Evolutionary conservation across 169 alveolate genomes (phyloP).

Genomic region (Plasmodium yoelii): DNA sequence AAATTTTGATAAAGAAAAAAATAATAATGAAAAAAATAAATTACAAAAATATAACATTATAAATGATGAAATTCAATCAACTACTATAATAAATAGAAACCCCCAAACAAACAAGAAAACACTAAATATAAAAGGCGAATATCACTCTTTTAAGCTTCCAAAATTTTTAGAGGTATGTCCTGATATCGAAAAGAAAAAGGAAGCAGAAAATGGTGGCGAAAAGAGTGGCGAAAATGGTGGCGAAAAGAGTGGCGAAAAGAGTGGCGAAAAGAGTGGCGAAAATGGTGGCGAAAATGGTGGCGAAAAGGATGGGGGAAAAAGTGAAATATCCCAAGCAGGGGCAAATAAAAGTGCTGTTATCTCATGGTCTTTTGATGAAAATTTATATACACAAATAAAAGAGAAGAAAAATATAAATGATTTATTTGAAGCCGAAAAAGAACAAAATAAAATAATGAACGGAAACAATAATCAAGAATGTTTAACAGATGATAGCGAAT

Average conservation of each 20-base stretch:
- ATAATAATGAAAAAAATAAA: slow-evolving; percentile 6
- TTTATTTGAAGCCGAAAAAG: background rate
- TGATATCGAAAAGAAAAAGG: background rate
- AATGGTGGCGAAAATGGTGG: no score
- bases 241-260: no score
- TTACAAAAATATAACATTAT: background rate
- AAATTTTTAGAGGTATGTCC: slow-evolving; percentile 47
- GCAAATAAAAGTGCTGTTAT: slow-evolving; percentile 17
- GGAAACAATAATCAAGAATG: background rate
- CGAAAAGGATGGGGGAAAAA: no score
- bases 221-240: no score
- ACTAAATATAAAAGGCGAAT: background rate
- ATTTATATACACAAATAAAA: slow-evolving; percentile 17
- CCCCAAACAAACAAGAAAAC: background rate
- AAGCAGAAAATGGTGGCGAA: no score
- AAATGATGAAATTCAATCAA: slow-evolving; percentile 20
- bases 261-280: no score
- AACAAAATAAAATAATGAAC: background rate
- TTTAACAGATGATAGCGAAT: slow-evolving; percentile 19
- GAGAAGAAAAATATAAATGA: background rate
- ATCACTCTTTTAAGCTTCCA: slow-evolving; percentile 33
- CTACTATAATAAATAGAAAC: slow-evolving; percentile 6
- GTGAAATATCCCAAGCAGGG: background rate
- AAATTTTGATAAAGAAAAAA: background rate
- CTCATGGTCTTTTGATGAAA: slow-evolving; percentile 33